phyloP scores from a whole-genome alignment of 257 asterid genomes.

The Nemophila menziesii region DNA sequence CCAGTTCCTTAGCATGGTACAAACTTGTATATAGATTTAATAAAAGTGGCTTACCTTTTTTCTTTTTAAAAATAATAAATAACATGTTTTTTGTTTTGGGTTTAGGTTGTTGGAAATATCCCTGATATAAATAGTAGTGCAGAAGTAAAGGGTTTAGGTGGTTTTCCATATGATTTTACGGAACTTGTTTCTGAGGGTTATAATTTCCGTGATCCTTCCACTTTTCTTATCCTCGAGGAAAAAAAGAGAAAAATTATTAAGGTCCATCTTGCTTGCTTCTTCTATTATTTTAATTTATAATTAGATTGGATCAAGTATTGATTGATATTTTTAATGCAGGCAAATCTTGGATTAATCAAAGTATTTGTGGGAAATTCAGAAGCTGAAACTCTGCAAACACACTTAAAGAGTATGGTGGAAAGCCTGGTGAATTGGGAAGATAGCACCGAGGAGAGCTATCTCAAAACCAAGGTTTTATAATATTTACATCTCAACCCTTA shows the following conservation, averaged over 20 bases:
- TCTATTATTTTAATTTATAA: no score
- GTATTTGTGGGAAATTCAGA: constrained; percentile 85
- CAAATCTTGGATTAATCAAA: constrained; percentile 80
- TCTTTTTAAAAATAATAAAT: neutral
- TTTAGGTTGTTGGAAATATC: constrained; percentile 83
- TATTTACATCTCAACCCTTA: no score
- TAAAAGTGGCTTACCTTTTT: neutral
- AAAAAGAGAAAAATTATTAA: constrained; percentile 75
- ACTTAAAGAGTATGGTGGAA: constrained; percentile 68
- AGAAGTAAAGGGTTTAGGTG: constrained; percentile 86
- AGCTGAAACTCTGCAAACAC: constrained; percentile 58
- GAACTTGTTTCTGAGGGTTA: constrained; percentile 70
- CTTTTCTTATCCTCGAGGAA: constrained; percentile 75
- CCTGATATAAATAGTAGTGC: constrained; percentile 96
- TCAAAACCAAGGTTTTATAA: constrained; percentile 91
- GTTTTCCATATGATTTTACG: constrained; percentile 87
- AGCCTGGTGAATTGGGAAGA: constrained; percentile 76
- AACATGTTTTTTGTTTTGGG: constrained; percentile 1
- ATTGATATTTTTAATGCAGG: constrained; percentile 33
- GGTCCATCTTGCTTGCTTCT: no score
- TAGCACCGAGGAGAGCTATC: constrained; percentile 65
- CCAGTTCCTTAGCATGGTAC: constrained; percentile 73
- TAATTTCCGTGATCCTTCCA: constrained; percentile 64
- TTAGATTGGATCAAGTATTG: no score
- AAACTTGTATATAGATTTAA: neutral